Evolutionary conservation across 1,284 basidiomycete genomes (phyloP).

Genomic region (Phellopilus nigrolimitatus): DNA sequence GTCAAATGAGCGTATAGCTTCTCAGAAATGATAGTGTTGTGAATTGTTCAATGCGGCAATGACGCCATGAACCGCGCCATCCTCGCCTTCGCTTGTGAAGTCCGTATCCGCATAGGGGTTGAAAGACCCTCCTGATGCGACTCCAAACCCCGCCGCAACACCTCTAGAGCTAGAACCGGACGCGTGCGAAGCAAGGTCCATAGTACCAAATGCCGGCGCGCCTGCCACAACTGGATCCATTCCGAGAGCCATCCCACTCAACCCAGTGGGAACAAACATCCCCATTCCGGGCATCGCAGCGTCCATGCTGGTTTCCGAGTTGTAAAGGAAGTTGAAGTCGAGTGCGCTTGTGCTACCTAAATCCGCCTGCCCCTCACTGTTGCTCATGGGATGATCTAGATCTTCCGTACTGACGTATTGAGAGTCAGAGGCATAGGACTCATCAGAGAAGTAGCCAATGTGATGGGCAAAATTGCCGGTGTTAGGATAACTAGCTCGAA

Average conservation of each 20-base stretch:
- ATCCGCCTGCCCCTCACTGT: not conserved
- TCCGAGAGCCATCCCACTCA: not conserved
- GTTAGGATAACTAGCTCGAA: not conserved
- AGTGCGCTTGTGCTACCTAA: not conserved
- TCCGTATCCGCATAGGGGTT: not conserved
- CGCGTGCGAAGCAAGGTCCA: not conserved
- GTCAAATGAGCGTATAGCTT: no score
- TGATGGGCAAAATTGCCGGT: not conserved
- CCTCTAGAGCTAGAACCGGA: no score
- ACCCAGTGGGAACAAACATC: constrained; percentile 9
- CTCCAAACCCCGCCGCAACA: not conserved
- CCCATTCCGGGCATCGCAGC: constrained; percentile 14
- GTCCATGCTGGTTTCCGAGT: constrained; percentile 8
- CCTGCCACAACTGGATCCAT: not conserved
- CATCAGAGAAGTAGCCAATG: not conserved
- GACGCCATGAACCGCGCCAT: not conserved
- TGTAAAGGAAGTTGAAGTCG: constrained; percentile 1
- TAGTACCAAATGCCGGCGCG: not conserved
- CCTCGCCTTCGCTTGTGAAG: constrained; percentile 7
- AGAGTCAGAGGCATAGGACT: constrained; percentile 4
- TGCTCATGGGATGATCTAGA: constrained; percentile 1
- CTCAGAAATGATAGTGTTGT: no score
- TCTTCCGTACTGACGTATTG: constrained; percentile 7
- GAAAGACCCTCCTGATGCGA: not conserved
- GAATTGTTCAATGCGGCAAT: not conserved